phyloP scores from a whole-genome alignment of 1,139 yeast genomes.

The Magnusiomyces fungicola region DNA sequence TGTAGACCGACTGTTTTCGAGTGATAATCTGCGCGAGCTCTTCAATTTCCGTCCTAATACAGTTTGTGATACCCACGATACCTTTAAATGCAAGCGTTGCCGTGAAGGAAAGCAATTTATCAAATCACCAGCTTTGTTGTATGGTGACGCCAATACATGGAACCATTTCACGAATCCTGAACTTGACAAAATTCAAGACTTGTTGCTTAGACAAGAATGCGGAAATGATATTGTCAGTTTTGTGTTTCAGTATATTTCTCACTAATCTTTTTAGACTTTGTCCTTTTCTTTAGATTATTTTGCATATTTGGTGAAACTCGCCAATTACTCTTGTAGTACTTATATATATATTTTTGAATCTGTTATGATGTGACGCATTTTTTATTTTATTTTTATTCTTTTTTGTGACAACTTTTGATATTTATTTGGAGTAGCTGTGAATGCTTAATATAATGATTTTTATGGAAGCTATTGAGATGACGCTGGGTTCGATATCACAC shows the following conservation, averaged over 20 bases:
- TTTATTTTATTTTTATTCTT: too few relatives aligned
- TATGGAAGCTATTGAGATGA: too few relatives aligned
- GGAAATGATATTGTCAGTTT: constrained; percentile 65
- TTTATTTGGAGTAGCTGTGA: not conserved
- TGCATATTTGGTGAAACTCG: not conserved
- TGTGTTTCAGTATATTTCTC: constrained; percentile 92
- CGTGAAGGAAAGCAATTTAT: constrained; percentile 54
- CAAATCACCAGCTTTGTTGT: constrained; percentile 80
- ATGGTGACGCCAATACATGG: constrained; percentile 98
- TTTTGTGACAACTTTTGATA: not conserved
- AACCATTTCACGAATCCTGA: constrained; percentile 69
- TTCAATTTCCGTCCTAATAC: constrained; percentile 67
- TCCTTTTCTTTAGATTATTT: not conserved
- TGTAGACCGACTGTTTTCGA: constrained; percentile 83
- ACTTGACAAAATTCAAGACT: constrained; percentile 63
- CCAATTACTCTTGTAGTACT: not conserved
- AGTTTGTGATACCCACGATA: constrained; percentile 84
- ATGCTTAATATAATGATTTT: not conserved
- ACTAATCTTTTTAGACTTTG: constrained; percentile 33
- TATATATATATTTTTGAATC: not conserved
- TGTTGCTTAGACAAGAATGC: constrained; percentile 65
- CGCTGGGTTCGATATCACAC: too few relatives aligned
- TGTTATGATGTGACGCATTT: not conserved
- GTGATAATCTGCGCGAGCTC: constrained; percentile 68
- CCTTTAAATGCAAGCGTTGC: constrained; percentile 85